These are phyloP conservation scores for Monosporascus sp. DNA, from an alignment of 2,329 filamentous ascomycete genomes.

Conservation along the genomic window DNA sequence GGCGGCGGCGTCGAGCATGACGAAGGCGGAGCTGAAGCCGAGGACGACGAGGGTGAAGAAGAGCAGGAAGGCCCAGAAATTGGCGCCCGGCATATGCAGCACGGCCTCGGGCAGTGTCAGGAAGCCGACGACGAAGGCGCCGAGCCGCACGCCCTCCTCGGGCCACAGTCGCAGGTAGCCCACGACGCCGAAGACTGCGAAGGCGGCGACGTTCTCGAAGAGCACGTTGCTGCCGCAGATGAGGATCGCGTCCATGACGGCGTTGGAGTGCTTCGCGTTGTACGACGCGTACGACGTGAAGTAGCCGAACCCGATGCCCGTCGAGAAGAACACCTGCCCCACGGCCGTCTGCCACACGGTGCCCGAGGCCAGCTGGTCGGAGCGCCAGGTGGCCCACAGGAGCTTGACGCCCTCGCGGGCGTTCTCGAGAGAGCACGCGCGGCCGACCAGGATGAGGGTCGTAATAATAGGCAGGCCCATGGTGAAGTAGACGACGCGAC, in stretches of 20 bases:
- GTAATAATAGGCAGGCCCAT: constrained; percentile 55
- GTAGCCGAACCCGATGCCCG: constrained; percentile 53
- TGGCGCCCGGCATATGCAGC: constrained; percentile 48
- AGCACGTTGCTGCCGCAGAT: constrained; percentile 50
- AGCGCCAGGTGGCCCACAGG: constrained; percentile 40
- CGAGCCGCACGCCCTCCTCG: constrained; percentile 34
- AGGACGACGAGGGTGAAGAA: constrained; percentile 55
- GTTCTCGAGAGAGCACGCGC: constrained; percentile 47
- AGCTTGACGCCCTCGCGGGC: constrained; percentile 46
- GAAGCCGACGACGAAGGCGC: constrained; percentile 53
- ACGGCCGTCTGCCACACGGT: constrained; percentile 55
- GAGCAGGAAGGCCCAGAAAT: constrained; percentile 52
- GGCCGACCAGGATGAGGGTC: constrained; percentile 50
- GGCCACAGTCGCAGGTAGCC: constrained; percentile 37
- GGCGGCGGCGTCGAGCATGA: constrained; percentile 52
- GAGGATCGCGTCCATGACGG: constrained; percentile 52
- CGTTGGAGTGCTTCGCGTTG: constrained; percentile 52
- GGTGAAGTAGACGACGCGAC: constrained; percentile 56
- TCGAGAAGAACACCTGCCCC: constrained; percentile 56
- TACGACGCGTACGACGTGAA: constrained; percentile 55
- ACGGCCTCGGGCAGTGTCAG: constrained; percentile 52
- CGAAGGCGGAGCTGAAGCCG: constrained; percentile 53
- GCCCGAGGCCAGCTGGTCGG: constrained; percentile 42
- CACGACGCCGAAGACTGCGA: constrained; percentile 49
- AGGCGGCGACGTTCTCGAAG: constrained; percentile 48